Percentiles rank a stretch among this genome's conserved stretches.
These are phyloP conservation scores for Dothistroma septosporum DNA, from an alignment of 2,329 filamentous ascomycete species.

Conservation along the genomic window DNA sequence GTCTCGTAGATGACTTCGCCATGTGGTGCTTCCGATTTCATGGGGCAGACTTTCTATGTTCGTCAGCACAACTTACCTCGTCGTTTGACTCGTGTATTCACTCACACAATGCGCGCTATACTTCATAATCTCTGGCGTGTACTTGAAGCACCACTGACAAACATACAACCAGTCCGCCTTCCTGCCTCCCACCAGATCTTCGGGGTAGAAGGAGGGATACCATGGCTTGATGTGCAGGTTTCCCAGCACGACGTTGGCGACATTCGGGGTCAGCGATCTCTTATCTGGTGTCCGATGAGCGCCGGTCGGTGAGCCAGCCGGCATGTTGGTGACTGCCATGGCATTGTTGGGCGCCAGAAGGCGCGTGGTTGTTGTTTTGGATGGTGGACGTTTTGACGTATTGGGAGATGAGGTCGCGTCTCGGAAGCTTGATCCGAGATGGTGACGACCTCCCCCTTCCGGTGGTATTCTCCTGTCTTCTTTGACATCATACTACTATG, in stretches of 20 bases:
- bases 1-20: conserved; percentile 74
- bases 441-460: too few species aligned
- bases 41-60: conserved; percentile 42
- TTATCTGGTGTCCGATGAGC: conserved; percentile 24
- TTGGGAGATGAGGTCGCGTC: too few species aligned
- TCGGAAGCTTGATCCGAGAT: too few species aligned
- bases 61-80: conserved; percentile 16
- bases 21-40: conserved; percentile 49
- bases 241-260: conserved; percentile 81
- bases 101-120: conserved; percentile 47
- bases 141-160: conserved; percentile 92
- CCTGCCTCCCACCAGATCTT: conserved; percentile 54
- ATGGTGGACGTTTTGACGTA: background rate
- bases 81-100: conserved; percentile 1
- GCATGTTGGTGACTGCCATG: conserved; percentile 17
- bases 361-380: background rate
- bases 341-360: conserved; percentile 1
- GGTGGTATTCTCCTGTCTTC: too few species aligned
- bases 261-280: conserved; percentile 60
- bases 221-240: conserved; percentile 80
- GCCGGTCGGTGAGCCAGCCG: conserved; percentile 9
- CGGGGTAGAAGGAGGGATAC: conserved; percentile 85
- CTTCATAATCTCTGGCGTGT: conserved; percentile 57
- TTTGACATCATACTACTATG: too few species aligned
- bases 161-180: conserved; percentile 64